phyloP scores from a whole-genome alignment of 352 stramenopile genomes.

The Globisporangium paroecandrum region DNA sequence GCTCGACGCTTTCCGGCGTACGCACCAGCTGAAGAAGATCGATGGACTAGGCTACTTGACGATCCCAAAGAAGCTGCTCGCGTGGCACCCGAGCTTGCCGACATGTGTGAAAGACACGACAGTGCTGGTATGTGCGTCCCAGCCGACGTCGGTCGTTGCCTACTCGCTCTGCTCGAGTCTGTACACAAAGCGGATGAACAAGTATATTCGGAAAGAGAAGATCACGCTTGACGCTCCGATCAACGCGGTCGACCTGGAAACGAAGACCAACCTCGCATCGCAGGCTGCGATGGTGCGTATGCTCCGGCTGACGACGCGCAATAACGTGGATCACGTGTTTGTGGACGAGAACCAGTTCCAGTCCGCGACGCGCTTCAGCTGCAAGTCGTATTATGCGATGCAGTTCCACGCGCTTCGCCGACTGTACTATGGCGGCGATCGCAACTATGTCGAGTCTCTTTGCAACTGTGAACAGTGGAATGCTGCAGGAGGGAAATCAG shows the following conservation, averaged over 20 bases:
- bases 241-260: slow-evolving; percentile 29
- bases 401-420: slow-evolving; percentile 84
- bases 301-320: slow-evolving; percentile 59
- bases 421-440: slow-evolving; percentile 80
- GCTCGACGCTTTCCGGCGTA: slow-evolving; percentile 62
- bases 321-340: slow-evolving; percentile 85
- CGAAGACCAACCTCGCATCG: slow-evolving; percentile 16
- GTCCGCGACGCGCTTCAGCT: slow-evolving; percentile 73
- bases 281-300: slow-evolving; percentile 54
- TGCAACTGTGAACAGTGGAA: slow-evolving; percentile 87
- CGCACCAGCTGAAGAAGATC: slow-evolving; percentile 59
- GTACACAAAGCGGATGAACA: slow-evolving; percentile 74
- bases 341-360: slow-evolving; percentile 87
- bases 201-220: slow-evolving; percentile 64
- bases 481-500: slow-evolving; percentile 80
- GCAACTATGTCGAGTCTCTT: slow-evolving; percentile 85
- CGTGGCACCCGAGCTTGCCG: slow-evolving; percentile 78
- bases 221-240: slow-evolving; percentile 29
- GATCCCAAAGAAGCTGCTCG: slow-evolving; percentile 73
- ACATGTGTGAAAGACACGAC: slow-evolving; percentile 64
- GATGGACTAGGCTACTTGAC: slow-evolving; percentile 65
- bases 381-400: slow-evolving; percentile 88
- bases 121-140: slow-evolving; percentile 73
- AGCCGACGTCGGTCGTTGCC: slow-evolving; percentile 83
- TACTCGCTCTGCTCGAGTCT: slow-evolving; percentile 83